Evolutionary conservation across 805 yeast species (phyloP).

Genomic region (Jamesozyma spencerorum): DNA sequence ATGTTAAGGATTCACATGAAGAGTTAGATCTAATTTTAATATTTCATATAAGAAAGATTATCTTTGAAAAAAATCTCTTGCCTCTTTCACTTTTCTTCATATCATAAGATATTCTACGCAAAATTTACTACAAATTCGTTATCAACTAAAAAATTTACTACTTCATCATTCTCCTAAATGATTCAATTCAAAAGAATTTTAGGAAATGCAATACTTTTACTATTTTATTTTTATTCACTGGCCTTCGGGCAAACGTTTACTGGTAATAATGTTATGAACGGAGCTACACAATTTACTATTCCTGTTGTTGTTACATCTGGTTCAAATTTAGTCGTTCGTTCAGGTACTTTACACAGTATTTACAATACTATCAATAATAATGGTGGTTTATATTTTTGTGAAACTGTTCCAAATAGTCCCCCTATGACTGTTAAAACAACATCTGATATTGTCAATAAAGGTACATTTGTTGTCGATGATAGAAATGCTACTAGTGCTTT

Average conservation of each 20-base stretch:
- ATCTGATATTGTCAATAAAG: neutral
- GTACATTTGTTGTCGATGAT: neutral
- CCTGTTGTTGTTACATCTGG: neutral
- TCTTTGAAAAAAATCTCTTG: too few relatives aligned
- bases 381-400: neutral
- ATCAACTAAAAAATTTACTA: too few relatives aligned
- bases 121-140: too few relatives aligned
- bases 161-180: too few relatives aligned
- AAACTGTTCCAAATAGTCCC: neutral
- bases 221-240: neutral
- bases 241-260: neutral
- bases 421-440: neutral
- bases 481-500: neutral
- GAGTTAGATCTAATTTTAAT: too few relatives aligned
- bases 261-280: neutral
- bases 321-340: neutral
- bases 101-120: too few relatives aligned
- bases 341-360: neutral
- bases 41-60: too few relatives aligned
- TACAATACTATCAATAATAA: neutral
- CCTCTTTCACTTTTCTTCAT: too few relatives aligned
- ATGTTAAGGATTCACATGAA: too few relatives aligned
- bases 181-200: too few relatives aligned
- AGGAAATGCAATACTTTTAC: neutral
- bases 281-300: neutral